phyloP scores from a whole-genome alignment of 495 filamentous ascomycete species.

The Xylaria telfairii region DNA sequence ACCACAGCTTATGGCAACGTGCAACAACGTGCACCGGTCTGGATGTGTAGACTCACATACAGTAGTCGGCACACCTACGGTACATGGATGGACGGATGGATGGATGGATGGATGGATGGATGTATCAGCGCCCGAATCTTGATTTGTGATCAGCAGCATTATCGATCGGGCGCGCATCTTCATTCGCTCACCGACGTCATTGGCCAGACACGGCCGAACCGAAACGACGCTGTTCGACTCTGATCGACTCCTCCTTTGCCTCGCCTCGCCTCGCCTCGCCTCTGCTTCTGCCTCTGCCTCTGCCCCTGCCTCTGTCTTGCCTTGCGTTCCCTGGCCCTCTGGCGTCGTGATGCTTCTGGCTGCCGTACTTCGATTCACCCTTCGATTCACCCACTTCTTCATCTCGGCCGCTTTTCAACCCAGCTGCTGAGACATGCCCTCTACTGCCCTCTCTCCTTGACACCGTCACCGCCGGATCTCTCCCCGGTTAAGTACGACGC shows the following conservation, averaged over 20 bases:
- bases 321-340: not conserved
- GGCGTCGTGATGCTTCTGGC: constrained; percentile 7
- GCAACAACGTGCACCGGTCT: no score
- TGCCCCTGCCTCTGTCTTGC: no score
- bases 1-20: no score
- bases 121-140: constrained; percentile 1
- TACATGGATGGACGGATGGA: no score
- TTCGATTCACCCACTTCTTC: constrained; percentile 10
- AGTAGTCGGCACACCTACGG: no score
- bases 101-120: no score
- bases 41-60: no score
- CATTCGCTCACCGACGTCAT: constrained; percentile 24
- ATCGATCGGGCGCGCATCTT: constrained; percentile 2
- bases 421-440: constrained; percentile 10
- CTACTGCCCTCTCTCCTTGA: not conserved
- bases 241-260: not conserved
- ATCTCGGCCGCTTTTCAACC: not conserved
- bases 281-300: no score
- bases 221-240: not conserved
- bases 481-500: constrained; percentile 6
- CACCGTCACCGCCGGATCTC: constrained; percentile 12
- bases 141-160: constrained; percentile 19
- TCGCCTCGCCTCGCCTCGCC: not conserved
- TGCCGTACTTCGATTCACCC: constrained; percentile 2
- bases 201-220: not conserved